Base-by-base conservation (phyloP, 140 eudicot genomes). In the Artemisia princeps region DNA sequence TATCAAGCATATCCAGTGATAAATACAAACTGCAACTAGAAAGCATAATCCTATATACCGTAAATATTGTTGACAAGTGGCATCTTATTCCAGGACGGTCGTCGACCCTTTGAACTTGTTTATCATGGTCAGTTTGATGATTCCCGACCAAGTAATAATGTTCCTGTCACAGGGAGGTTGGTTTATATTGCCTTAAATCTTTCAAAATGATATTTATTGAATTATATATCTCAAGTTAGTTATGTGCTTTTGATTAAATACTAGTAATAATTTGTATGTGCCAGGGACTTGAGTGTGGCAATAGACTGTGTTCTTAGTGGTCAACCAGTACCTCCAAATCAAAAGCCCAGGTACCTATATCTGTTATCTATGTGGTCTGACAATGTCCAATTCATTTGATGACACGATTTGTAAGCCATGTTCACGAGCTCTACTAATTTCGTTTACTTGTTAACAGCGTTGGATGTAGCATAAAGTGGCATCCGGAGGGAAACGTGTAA, bases 401-500 rank as follows among this genome's bases (percentile, higher is more conserved):
- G 67, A 30, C 40, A 55, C 5, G 10, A 55, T 24, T 40, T 2
- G 19, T 20, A 55, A 72, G 49, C 54, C 24, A 50, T 66, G 45
- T 77, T 64, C 50, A 44, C 1, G 30, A 62, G 30, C 33, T 40
- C 30, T 42, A 15, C 46, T 50, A 5, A 16, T 69, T 62, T 12
- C 26, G 45, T 55, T 67, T 3, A 40, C 42, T 37, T 74, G 19
- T 49, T 50, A 19, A 28, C 62, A 92, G 99, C 59, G 84, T 94
- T 73, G 99, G 99, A 68, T 94, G 99, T 80, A 86, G 96, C 87
- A 94, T 94, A 79, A 90, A 90, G 74, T 90, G 95, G 96, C 84
- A 84, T 84, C 96, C 96, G 0, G 76, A 73, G 60, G 58, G 79
- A 77, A 65, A 58, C 1, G 62, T 70, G 70, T 75, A 62, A 55